Conservation (phyloP, 148 eudicot species). For the Rhododendron ferrugineum region DNA sequence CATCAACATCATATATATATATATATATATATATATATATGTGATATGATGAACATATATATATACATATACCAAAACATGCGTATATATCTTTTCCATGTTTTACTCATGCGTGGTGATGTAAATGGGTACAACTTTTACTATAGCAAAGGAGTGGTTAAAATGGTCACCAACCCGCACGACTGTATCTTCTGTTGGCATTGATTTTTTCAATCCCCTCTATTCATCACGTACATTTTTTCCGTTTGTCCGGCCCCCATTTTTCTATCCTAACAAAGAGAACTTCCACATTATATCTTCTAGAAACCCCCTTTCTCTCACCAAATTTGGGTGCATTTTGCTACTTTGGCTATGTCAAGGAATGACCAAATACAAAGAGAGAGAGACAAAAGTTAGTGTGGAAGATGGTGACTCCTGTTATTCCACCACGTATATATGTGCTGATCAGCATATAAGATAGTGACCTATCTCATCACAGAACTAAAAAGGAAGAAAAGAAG, state of each 20-base stretch:
- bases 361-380: neutral
- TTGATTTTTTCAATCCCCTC: neutral
- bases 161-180: slow-evolving; percentile 30
- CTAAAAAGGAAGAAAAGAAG: neutral
- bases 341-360: neutral
- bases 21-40: too few relatives aligned
- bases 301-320: neutral
- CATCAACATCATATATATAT: neutral
- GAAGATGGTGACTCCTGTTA: neutral
- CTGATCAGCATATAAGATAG: neutral
- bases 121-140: too few relatives aligned
- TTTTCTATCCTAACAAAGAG: slow-evolving; percentile 29
- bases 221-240: neutral
- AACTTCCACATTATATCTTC: slow-evolving; percentile 10
- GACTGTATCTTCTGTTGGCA: slow-evolving; percentile 6
- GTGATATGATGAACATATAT: neutral
- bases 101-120: too few relatives aligned
- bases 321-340: neutral
- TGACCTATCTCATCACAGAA: neutral
- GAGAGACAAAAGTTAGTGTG: neutral
- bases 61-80: neutral
- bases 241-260: neutral
- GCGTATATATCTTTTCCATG: neutral
- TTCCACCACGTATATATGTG: neutral
- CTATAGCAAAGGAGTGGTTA: slow-evolving; percentile 16